These are phyloP conservation scores for Silene vulgaris DNA, from an alignment of 179 eudicot species.

Conservation along the genomic window DNA sequence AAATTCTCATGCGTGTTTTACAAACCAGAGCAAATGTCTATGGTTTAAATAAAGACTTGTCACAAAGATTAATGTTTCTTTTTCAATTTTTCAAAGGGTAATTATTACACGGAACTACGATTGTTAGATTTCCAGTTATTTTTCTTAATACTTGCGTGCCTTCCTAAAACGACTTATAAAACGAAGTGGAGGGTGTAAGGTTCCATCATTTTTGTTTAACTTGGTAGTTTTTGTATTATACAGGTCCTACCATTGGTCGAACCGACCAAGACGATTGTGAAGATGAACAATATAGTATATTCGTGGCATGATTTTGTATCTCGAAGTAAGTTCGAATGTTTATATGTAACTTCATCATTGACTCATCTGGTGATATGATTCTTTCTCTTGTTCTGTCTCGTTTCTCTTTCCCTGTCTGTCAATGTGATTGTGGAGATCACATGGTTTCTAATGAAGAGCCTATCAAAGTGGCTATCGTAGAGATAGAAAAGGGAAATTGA, in stretches of 20 bases:
- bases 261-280: slow-evolving; percentile 60
- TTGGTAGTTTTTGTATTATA: slow-evolving; percentile 7
- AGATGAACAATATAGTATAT: slow-evolving; percentile 41
- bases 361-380: background rate
- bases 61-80: no score
- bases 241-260: slow-evolving; percentile 80
- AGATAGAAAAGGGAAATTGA: background rate
- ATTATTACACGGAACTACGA: no score
- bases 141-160: no score
- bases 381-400: background rate
- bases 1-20: no score
- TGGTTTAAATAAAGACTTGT: no score
- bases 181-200: background rate
- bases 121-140: no score
- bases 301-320: slow-evolving; percentile 98
- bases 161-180: no score
- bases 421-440: background rate
- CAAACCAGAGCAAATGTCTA: no score
- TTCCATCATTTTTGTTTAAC: slow-evolving; percentile 5
- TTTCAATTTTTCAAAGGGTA: background rate
- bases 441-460: background rate
- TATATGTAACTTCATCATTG: background rate
- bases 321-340: slow-evolving; percentile 48
- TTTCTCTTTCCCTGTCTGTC: background rate
- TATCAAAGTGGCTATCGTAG: background rate